A percentile compares a stretch with the other conserved stretches of the same genome.
phyloP scores from a whole-genome alignment of 2,329 filamentous ascomycete genomes.

The Pseudopyrenochaeta lycopersici region DNA sequence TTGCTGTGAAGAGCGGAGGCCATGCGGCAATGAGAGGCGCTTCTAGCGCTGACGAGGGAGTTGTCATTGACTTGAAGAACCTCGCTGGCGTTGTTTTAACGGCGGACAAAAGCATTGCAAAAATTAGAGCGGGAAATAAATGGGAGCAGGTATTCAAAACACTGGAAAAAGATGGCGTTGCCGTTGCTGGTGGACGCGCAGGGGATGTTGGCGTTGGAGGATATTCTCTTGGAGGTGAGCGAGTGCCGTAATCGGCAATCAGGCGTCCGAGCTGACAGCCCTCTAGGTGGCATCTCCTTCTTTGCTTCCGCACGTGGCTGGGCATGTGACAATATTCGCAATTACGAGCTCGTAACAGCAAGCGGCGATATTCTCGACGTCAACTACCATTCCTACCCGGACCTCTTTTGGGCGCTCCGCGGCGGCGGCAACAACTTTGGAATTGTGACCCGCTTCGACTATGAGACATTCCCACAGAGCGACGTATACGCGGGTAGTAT shows the following conservation, averaged over 20 bases:
- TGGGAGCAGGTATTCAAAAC: slow-evolving; percentile 40
- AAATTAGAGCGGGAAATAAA: slow-evolving; percentile 35
- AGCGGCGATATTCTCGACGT: slow-evolving; percentile 25
- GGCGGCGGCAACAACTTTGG: slow-evolving; percentile 44
- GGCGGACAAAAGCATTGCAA: slow-evolving; percentile 24
- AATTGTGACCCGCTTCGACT: slow-evolving; percentile 34
- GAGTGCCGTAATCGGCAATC: slow-evolving; percentile 12
- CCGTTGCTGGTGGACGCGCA: slow-evolving; percentile 35
- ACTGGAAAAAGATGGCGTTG: slow-evolving; percentile 29
- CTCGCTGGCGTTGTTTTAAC: slow-evolving; percentile 31
- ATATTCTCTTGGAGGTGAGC: slow-evolving; percentile 32
- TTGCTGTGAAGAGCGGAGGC: slow-evolving; percentile 54
- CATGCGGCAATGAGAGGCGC: slow-evolving; percentile 49
- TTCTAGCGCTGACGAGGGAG: slow-evolving; percentile 50
- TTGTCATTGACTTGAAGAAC: slow-evolving; percentile 51
- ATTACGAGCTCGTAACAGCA: slow-evolving; percentile 44
- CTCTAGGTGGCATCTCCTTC: slow-evolving; percentile 40
- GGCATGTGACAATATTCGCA: slow-evolving; percentile 40
- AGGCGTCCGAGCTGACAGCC: slow-evolving; percentile 16
- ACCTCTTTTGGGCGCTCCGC: slow-evolving; percentile 49
- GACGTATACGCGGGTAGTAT: slow-evolving; percentile 13
- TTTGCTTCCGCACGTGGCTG: slow-evolving; percentile 36
- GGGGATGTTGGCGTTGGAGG: slow-evolving; percentile 34
- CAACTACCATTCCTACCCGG: slow-evolving; percentile 38
- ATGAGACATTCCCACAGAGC: slow-evolving; percentile 22